Base-by-base conservation (phyloP, 805 yeast genomes). In the Diddensiella transvaalensis region DNA sequence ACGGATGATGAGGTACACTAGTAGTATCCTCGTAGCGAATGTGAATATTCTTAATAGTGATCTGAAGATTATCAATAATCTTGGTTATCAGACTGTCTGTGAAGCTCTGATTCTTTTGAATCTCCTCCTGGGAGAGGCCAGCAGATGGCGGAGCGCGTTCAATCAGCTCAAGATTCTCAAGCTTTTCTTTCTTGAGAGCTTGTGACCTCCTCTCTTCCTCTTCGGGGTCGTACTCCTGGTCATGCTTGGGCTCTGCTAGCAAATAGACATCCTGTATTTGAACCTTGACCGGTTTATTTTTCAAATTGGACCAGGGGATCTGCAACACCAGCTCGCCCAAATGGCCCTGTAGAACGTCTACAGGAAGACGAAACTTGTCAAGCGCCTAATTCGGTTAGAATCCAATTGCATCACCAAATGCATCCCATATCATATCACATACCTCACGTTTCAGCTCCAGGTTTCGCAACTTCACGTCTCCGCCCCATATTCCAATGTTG, bases 401-500 rank as follows among this genome's bases (percentile, higher is more conserved):
- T 22, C 32, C n/a, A 33, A 6, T 6, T 8, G 11, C 30, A 4
- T 6, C 11, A 39, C 39, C 24, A 24, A 10, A 29, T 10, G 13
- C 10, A 29, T 10, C 32, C 32, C 10, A 29, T 11, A 21, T 19
- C 10, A 3, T 3, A 10, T 18, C 19, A 49, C 69, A 40, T 50
- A 68, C 72, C 63, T 90, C 97, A 52, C 85, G 84, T 67, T 87
- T 88, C 50, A 93, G 72, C 49, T 83, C 77, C 52, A 95, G 75
- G 63, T 90, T 82, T 53, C 75, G 76, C 47, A 93, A 72, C 63
- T 87, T 87, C 24, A 90, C 98, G 71, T 93, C 98, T 32, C 99
- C 99, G 60, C 89, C 80, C 96, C 98, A 90, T 29, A 93, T 89
- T 3, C 98, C 99, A 47, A 93, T 90, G 59, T 93, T 90, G 60